These are phyloP conservation scores for Haplosporangium sp. DNA, from an alignment of 371 early-diverging fungal genomes.

Conservation along the genomic window DNA sequence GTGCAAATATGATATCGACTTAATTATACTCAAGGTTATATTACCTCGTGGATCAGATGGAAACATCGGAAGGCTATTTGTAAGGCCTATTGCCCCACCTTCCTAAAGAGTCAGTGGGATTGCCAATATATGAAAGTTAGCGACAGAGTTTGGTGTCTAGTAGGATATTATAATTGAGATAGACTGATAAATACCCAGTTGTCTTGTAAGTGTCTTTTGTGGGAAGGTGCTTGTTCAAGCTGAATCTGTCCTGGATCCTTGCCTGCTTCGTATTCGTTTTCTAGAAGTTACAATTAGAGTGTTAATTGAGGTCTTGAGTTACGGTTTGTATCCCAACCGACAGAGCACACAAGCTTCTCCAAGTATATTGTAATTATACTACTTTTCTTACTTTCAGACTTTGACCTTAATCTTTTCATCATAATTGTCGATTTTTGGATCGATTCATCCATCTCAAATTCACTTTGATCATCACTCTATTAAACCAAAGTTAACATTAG, in stretches of 20 bases:
- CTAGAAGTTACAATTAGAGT: constrained; percentile 4
- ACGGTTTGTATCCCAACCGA: too few species aligned
- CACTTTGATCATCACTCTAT: constrained; percentile 14
- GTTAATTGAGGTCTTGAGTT: not conserved
- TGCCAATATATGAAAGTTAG: not conserved
- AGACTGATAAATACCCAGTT: constrained; percentile 19
- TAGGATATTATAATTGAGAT: too few species aligned
- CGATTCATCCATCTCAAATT: constrained; percentile 32
- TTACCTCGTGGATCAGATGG: constrained; percentile 15
- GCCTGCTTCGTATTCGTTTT: constrained; percentile 22
- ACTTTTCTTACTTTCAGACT: constrained; percentile 38
- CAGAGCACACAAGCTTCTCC: not conserved
- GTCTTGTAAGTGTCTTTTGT: constrained; percentile 32
- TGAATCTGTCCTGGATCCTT: constrained; percentile 14
- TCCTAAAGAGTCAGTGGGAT: not conserved
- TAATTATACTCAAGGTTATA: not conserved
- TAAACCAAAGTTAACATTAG: not conserved
- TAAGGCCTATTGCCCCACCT: not conserved
- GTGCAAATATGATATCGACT: not conserved
- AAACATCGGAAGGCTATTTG: constrained; percentile 2
- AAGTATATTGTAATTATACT: constrained; percentile 13
- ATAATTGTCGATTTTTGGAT: constrained; percentile 50
- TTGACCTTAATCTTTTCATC: constrained; percentile 43
- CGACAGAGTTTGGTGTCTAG: not conserved
- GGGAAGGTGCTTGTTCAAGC: constrained; percentile 15